These are phyloP conservation scores for Hirschioporus abietinus DNA, from an alignment of 768 basidiomycete genomes.

Conservation along the genomic window DNA sequence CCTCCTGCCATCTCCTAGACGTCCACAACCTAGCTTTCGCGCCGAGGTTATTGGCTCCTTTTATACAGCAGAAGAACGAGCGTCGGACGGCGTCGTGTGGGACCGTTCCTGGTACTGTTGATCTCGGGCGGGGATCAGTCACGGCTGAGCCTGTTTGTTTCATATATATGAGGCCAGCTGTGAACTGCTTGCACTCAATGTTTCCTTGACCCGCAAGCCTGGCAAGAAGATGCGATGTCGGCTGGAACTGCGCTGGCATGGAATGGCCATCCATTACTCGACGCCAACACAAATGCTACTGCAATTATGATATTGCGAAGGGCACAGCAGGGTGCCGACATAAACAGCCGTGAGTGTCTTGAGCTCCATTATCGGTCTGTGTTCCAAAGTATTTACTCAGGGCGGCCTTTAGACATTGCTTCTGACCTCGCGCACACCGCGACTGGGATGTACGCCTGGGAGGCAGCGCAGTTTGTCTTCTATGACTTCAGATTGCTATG, in stretches of 20 bases:
- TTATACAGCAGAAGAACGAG: background rate
- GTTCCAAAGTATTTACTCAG: background rate
- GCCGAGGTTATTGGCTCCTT: no score
- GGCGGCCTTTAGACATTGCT: background rate
- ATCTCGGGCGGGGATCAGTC: background rate
- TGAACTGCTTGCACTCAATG: background rate
- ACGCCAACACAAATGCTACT: background rate
- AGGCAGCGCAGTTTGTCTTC: background rate
- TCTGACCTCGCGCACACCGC: background rate
- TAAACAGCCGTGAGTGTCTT: background rate
- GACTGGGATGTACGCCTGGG: background rate
- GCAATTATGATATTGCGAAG: background rate
- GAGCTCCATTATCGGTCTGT: background rate
- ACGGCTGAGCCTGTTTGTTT: background rate
- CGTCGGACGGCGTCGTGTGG: background rate
- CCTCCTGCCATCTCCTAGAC: background rate
- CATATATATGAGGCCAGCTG: background rate
- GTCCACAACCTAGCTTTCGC: background rate
- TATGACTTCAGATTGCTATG: background rate
- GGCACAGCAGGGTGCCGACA: background rate
- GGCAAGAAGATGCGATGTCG: background rate
- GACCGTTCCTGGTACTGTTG: background rate
- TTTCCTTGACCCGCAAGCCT: background rate
- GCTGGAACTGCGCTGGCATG: background rate
- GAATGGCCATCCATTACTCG: background rate